phyloP scores from a whole-genome alignment of 73 alveolate species.

The Tetrahymena elliotti region DNA sequence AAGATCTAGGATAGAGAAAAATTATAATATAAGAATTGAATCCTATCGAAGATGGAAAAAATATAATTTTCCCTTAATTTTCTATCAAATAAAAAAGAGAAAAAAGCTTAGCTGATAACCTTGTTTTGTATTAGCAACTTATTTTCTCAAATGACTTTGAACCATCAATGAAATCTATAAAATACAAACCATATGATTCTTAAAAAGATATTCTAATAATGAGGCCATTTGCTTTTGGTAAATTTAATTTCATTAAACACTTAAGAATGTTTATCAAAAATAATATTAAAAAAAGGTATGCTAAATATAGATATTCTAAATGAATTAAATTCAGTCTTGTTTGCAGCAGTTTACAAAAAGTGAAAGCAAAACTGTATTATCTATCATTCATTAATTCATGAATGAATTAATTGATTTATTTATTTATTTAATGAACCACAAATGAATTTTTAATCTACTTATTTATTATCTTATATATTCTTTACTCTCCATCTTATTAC shows the following conservation, averaged over 20 bases:
- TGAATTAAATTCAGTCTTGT: background rate
- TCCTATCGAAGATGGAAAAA: background rate
- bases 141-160: background rate
- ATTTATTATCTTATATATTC: background rate
- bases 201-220: background rate
- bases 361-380: too few species aligned
- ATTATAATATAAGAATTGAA: background rate
- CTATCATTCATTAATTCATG: too few species aligned
- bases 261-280: background rate
- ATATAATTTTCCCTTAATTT: background rate
- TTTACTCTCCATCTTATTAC: background rate
- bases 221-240: background rate
- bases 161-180: background rate
- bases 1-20: background rate
- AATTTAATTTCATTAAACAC: background rate
- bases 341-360: background rate
- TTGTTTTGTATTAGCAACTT: background rate
- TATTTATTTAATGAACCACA: too few species aligned
- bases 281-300: background rate
- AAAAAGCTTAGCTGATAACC: background rate
- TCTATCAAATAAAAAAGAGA: background rate
- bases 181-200: background rate
- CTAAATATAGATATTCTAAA: background rate
- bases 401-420: too few species aligned
- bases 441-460: too few species aligned